Evolutionary conservation across 1,139 yeast species (phyloP), one percentile per base, ranked within the genome.

Genomic region (Yamadazyma taylorii): DNA sequence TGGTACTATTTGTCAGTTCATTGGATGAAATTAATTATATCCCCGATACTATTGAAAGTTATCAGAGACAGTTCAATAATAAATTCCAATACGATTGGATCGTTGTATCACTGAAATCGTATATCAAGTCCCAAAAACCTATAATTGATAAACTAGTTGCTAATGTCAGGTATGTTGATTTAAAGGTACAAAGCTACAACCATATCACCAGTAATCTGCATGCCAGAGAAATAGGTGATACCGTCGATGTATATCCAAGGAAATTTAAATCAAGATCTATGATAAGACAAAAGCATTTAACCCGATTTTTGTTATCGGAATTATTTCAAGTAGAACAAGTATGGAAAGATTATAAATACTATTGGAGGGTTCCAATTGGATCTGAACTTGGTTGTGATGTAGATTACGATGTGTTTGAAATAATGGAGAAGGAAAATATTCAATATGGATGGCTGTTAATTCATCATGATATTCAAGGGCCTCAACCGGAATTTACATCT

Each of bases 291-390:
- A 69, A 86, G 45, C 85, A 79, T 58, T 78, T 81, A 83, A 80
- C 87, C 46, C 65, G 87, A 30, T 81, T 74, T 53, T 73, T 75
- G 52, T 65, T 79, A 3, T 84, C 85, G 0, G 76, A 78, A 51
- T 78, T 79, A 52, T 47, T 46, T 26, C 40, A 45, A 24, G 16
- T 45, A 28, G 46, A 44, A 6, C 39, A 35, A 4, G 11, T 47
- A 9, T 78, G 68, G 57, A 44, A 58, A 24, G 61, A 67, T 6
- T 79, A 78, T 53, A 74, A 74, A 42, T 80, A 76, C 55, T 80
- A 76, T 56, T 78, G 85, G 84, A 66, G 85, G 42, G 79, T 81
- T n/a, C 86, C 81, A 48, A 80, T 84, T 2, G 79, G 76, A 34
- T 70, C 78, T 35, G 55, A 60, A 39, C 60, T 79, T 42, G 66